Base-by-base conservation (phyloP, 1,284 basidiomycete genomes). In the Pyrrhoderma lamaoense region DNA sequence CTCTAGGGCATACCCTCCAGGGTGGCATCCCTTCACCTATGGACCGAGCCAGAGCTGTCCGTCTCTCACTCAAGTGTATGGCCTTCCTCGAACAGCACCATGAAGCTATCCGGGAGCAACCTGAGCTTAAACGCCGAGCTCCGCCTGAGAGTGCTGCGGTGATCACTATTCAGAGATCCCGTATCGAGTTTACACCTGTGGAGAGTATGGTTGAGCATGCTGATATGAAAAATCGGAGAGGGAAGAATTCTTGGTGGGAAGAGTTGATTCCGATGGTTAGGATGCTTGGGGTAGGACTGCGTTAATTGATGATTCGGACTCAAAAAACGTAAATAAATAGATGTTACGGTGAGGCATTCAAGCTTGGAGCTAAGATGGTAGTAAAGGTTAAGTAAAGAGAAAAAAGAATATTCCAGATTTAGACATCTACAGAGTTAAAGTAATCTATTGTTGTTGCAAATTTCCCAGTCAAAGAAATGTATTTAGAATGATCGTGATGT, bases 1-100 rank as follows among this genome's bases (percentile, higher is more conserved):
- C 89, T 2, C 82, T 99, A 18, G 95, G 96, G 8, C 96, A 99
- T 70, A 97, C 93, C 1, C 73, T 99, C 8, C 95, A 99, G 65
- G 95, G 95, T 16, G 93, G 93, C 3, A 85, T 91, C 3, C 95
- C 95, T 2, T 95, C 93, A 0, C 95, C 95, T 0, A 76, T 91
- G 58, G 96, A 99, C 70, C 89, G 95, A 53, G 84, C 89, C 0
- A 86, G 93, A 16, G 95, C 93, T 1, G 88, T 90, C 1, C 85
- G 94, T 42, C 77, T 98, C 38, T 85, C 94, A 7, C 74, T 96
- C 56, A 87, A 89, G 60, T 95, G 91, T 72, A 94, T 98, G 87
- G 73, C 83, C 47, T 98, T 97, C 78, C 76, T 99, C 58, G 95
- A 98, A 68, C 66, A 79, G 52, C 83, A 96, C 59, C 86, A 89